Base-by-base conservation (phyloP, 345 rosid genomes). In the Garcia nutans region DNA sequence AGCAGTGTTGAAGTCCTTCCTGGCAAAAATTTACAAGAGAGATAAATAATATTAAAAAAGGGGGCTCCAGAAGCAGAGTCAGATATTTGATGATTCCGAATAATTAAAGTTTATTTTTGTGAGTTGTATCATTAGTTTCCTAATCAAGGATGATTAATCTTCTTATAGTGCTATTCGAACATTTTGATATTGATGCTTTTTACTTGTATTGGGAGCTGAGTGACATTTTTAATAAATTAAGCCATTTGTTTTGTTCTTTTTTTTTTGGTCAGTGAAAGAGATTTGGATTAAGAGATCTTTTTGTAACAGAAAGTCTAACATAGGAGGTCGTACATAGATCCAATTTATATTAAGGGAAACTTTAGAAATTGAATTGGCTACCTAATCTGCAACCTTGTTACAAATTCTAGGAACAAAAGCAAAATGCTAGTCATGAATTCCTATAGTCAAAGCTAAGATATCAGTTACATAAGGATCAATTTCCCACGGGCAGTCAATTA, bases 21-120 rank as follows among this genome's bases (percentile, higher is more conserved):
- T 90, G 89, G 92, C 80, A 13, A 93, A 93, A 86, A 93, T 93
- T 78, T 93, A 91, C 89, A 90, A 91, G 92, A 91, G 98, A 81
- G 87, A 88, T 80, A 91, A 89, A 68, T 78, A 49, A 68, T 28
- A 45, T 1, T 8, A 8, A 52, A 22, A 22, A 10, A n/a, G 10
- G 60, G 13, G 33, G 17, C 3, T 33, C 49, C 42, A 24, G 72
- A 68, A 6, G 13, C 10, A 16, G 3, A 15, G 59, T 9, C 49
- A n/a, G 11, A 11, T 2, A 37, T 20, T 73, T 58, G 77, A 65
- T 74, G 54, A 54, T 65, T 54, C 60, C 62, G 54, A 65, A 65
- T 19, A 75, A 65, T 55, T 72, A 65, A 37, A 56, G 55, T 56
- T 58, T 41, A 5, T 55, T 55, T 37, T 65, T 16, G 17, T 10